Evolutionary conservation across 2,329 filamentous ascomycete genomes (phyloP), one percentile per base, ranked within the genome.

Genomic region (Fusarium foetens): DNA sequence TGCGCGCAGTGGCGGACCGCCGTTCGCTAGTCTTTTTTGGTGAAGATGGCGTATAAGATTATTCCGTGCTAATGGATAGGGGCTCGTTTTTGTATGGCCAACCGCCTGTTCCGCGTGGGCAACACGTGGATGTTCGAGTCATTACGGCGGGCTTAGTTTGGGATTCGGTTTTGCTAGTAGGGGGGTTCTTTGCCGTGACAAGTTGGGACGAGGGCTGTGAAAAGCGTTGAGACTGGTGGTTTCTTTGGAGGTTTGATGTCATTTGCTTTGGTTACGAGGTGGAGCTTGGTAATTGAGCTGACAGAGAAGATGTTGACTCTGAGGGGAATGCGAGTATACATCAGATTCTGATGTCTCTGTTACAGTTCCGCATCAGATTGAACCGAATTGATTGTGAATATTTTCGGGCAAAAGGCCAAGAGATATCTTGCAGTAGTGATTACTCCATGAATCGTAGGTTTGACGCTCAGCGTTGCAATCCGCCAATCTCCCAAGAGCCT

Each of bases 1-100:
- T 4, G 16, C 5, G 23, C 23, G 23, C 12, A 16, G 23, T 23
- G 23, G 31, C 41, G 54, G 41, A 58, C 29, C 54, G 54, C 36
- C 29, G 36, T 23, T 31, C 6, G 16, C 46, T 54, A 60, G 35
- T 12, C 12, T 29, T 19, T 36, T 49, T 49, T 14, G 19, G 29
- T 27, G 36, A n/a, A 8, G 35, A 61, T 38, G 39, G 51, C 31
- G 51, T n/a, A 21, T 2, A 21, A 10, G 49, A 23, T 27, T 31
- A 58, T n/a, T 43, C 58, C 25, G 8, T 61, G 21, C 58, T 58
- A 45, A 58, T 13, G n/a, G n/a, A 42, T 45, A 61, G 58, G 58
- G 58, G 39, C 17, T 29, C 29, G n/a, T 17, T 25, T 29, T 33
- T 41, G 21, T 12, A 19, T 45, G 58, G 49, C 16, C 19, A 48